Evolutionary conservation across 1,139 yeast genomes (phyloP).

Genomic region (Pichiaceae sp.): DNA sequence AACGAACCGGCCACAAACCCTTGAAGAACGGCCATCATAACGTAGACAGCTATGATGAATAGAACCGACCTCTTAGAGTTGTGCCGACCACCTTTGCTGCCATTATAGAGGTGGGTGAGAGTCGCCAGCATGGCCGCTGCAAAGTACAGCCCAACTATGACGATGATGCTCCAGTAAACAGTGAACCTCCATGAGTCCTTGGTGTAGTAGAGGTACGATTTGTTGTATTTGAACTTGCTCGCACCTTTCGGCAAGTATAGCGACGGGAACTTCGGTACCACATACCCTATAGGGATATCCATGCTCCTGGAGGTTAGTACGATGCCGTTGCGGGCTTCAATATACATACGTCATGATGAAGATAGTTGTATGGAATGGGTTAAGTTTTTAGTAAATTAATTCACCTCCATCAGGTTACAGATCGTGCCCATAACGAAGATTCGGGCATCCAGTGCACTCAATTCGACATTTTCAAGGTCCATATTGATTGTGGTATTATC

Average conservation of each 20-base stretch:
- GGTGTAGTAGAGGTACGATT: conserved; percentile 58
- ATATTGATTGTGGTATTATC: conserved; percentile 23
- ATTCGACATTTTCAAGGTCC: conserved; percentile 24
- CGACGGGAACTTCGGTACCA: conserved; percentile 74
- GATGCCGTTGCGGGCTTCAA: not conserved
- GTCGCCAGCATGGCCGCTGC: conserved; percentile 62
- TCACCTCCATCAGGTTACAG: conserved; percentile 14
- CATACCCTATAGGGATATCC: conserved; percentile 68
- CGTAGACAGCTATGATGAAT: conserved; percentile 31
- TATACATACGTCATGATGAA: not conserved
- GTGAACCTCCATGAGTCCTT: conserved; percentile 83
- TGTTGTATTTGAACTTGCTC: conserved; percentile 31
- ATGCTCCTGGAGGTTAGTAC: not conserved
- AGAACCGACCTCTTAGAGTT: conserved; percentile 6
- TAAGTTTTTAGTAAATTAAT: no score
- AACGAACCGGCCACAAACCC: conserved; percentile 68
- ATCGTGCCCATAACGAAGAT: conserved; percentile 32
- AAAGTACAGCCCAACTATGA: conserved; percentile 54
- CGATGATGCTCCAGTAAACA: conserved; percentile 68
- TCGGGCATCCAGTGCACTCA: conserved; percentile 36
- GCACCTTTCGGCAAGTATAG: conserved; percentile 63
- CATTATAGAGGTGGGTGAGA: conserved; percentile 30
- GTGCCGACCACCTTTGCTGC: not conserved
- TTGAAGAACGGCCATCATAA: conserved; percentile 49
- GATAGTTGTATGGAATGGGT: no score